phyloP scores from a whole-genome alignment of 202 grass and related monocot genomes.

The Schoenoplectus tabernaemontani region DNA sequence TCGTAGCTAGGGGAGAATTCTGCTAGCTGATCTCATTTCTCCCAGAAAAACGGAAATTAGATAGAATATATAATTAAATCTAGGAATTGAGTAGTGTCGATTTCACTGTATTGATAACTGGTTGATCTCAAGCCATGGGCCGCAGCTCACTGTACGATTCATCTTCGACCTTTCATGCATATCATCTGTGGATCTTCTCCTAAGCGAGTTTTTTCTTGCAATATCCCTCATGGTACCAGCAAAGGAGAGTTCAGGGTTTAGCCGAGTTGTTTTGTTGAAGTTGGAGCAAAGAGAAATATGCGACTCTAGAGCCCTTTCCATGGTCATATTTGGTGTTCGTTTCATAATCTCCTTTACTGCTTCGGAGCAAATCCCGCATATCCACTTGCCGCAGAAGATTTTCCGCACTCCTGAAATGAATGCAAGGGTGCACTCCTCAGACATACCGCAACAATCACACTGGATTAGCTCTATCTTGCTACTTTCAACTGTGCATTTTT shows the following conservation, averaged over 20 bases:
- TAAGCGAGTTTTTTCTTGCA: conserved; percentile 52
- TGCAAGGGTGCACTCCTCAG: conserved; percentile 61
- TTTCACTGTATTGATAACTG: conserved; percentile 8
- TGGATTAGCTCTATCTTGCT: conserved; percentile 41
- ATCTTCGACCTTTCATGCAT: conserved; percentile 11
- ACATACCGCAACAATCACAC: conserved; percentile 71
- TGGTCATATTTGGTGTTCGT: conserved; percentile 22
- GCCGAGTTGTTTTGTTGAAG: conserved; percentile 64
- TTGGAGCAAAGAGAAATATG: conserved; percentile 52
- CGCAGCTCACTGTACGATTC: conserved; percentile 36
- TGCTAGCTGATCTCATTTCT: neutral
- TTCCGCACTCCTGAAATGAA: conserved; percentile 54
- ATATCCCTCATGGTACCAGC: conserved; percentile 72
- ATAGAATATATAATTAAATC: neutral
- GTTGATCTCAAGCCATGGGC: conserved; percentile 20
- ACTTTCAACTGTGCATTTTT: conserved; percentile 17
- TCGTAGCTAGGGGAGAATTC: too few species aligned
- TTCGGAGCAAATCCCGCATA: conserved; percentile 69
- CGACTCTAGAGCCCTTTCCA: conserved; percentile 45
- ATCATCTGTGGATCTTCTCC: conserved; percentile 27
- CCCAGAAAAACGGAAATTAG: neutral
- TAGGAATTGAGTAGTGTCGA: neutral
- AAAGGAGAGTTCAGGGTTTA: conserved; percentile 65
- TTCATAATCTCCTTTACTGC: conserved; percentile 54
- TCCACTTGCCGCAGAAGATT: conserved; percentile 62